Percentiles rank a stretch among this genome's conserved stretches.
phyloP scores from a whole-genome alignment of 2,329 filamentous ascomycete species.

The Corynespora cassiicola region DNA sequence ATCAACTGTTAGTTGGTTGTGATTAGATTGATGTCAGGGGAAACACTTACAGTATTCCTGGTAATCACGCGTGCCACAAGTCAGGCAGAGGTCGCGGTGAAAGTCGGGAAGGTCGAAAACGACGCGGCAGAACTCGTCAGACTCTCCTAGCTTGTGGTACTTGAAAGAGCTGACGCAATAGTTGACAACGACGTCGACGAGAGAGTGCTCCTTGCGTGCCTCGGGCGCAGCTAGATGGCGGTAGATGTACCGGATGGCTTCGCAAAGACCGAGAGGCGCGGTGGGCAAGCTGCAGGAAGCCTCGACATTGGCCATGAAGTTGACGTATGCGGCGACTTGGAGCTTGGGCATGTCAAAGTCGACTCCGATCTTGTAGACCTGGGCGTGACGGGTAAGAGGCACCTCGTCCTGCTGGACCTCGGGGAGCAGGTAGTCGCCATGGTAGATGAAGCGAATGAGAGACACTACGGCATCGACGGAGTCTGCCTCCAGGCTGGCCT shows the following conservation, averaged over 20 bases:
- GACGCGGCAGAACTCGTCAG: conserved; percentile 44
- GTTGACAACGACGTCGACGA: conserved; percentile 49
- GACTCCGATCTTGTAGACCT: conserved; percentile 49
- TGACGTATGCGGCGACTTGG: conserved; percentile 45
- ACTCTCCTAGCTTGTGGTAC: conserved; percentile 44
- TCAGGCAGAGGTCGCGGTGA: conserved; percentile 48
- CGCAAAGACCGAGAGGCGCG: conserved; percentile 48
- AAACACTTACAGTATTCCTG: conserved; percentile 48
- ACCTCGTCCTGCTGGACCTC: conserved; percentile 22
- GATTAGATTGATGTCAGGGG: conserved; percentile 5
- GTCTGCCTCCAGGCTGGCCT: conserved; percentile 47
- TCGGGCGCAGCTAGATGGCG: conserved; percentile 28
- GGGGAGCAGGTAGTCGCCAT: conserved; percentile 42
- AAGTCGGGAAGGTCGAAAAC: conserved; percentile 47
- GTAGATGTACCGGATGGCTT: conserved; percentile 47
- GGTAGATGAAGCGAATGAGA: conserved; percentile 52
- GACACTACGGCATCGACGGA: conserved; percentile 39
- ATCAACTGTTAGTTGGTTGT: conserved; percentile 4
- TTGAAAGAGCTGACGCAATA: conserved; percentile 51
- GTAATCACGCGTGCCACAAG: conserved; percentile 45
- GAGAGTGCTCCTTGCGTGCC: conserved; percentile 26
- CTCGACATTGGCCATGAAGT: conserved; percentile 48
- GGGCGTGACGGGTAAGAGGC: conserved; percentile 47
- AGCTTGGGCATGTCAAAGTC: conserved; percentile 50
- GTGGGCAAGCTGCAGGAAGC: conserved; percentile 45